Base-by-base conservation (phyloP, 2,329 filamentous ascomycete genomes). In the Fonsecaea pugnacius region DNA sequence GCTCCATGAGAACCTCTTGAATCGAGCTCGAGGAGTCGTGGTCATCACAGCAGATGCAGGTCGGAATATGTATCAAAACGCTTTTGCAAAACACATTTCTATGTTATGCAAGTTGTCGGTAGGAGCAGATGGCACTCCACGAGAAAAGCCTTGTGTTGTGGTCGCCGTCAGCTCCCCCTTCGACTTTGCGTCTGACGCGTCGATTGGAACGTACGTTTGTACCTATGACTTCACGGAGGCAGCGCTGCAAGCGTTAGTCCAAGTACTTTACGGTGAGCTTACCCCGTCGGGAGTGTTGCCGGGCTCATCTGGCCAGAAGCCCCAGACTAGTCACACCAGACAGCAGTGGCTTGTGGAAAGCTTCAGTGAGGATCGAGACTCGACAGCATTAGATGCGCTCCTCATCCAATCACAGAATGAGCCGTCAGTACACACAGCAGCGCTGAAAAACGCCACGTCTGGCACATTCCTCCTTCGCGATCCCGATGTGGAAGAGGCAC, bases 151-250 rank as follows among this genome's bases (percentile, higher is more conserved):
- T 0, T 79, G 97, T 40, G 88, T 97, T 27, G 94, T 97, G 3
- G 90, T 97, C 7, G 91, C 94, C 0, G 93, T 96, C 70, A 96
- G 92, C 77, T 97, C 93, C 0, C 94, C 94, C 0, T 98, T 97
- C 76, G 94, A 98, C 75, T 98, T 98, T 75, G 92, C 92, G 51
- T 92, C 94, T 85, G 94, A 98, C 73, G 89, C 90, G 69, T 88
- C 88, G 0, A 94, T 98, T 46, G 91, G 91, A 5, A 96, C 93
- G 0, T 97, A 97, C 72, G 85, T 98, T 46, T 97, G 94, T 80
- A 96, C 93, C 0, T 97, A 96, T 75, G 93, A 97, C 78, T 97
- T 96, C 73, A 97, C 94, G 0, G 94, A 97, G 72, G 94, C 91
- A 7, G 92, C 94, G 18, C 86, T 97, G 79, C 88, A 90, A 66